Percentiles rank a stretch among this genome's conserved stretches.
Conservation (phyloP, 2,329 filamentous ascomycete species). For the Karstenula rhodostoma region DNA sequence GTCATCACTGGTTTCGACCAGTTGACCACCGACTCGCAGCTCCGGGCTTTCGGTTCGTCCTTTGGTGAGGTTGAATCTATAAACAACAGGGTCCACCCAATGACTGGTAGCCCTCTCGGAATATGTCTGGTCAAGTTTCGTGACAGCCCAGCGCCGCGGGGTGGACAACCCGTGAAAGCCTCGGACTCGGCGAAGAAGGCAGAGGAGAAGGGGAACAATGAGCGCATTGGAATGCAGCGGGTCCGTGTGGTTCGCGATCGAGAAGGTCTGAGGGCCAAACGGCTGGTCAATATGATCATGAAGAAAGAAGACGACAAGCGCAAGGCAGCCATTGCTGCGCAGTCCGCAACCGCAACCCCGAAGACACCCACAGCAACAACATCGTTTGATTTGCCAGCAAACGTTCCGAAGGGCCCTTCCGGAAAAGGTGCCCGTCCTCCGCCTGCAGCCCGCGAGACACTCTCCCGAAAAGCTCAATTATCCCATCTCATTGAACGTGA, state of each 20-base stretch:
- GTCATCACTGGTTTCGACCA: constrained; percentile 98
- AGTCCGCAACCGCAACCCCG: constrained; percentile 30
- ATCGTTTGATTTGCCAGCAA: constrained; percentile 72
- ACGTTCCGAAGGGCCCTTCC: constrained; percentile 86
- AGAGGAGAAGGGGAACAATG: constrained; percentile 77
- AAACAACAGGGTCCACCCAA: constrained; percentile 93
- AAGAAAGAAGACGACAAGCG: constrained; percentile 67
- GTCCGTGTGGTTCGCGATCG: constrained; percentile 89
- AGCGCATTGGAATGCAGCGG: constrained; percentile 77
- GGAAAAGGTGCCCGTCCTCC: constrained; percentile 53
- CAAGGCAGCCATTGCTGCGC: constrained; percentile 42
- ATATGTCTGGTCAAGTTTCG: constrained; percentile 92
- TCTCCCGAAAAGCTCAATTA: constrained; percentile 55
- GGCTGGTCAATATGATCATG: constrained; percentile 79
- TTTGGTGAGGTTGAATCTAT: constrained; percentile 90
- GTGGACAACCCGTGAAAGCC: constrained; percentile 67
- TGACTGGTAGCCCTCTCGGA: constrained; percentile 91
- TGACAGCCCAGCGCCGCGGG: constrained; percentile 67
- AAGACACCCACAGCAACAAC: constrained; percentile 31
- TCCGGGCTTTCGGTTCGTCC: constrained; percentile 77
- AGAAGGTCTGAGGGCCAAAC: constrained; percentile 82
- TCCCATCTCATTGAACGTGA: constrained; percentile 68
- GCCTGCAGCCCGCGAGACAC: constrained; percentile 47
- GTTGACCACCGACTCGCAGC: constrained; percentile 78
- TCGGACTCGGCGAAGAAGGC: constrained; percentile 83